These are phyloP conservation scores for Leucaena leucocephala DNA, from an alignment of 306 rosid genomes.

Conservation along the genomic window DNA sequence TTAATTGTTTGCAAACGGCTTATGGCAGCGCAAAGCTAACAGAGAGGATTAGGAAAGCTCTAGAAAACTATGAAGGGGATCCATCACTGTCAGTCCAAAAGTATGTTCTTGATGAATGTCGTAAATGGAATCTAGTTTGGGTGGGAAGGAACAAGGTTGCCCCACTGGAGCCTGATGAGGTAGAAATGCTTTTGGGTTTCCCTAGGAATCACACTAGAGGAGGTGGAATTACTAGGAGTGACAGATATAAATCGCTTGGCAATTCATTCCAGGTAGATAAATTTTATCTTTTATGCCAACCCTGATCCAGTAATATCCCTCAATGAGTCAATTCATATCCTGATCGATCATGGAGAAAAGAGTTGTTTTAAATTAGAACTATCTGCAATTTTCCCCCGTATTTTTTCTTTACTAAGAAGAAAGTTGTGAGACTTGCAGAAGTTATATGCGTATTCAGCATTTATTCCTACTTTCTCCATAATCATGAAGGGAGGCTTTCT, in stretches of 20 bases:
- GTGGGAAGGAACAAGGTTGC: constrained; percentile 95
- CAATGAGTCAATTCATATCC: background rate
- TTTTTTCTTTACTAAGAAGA: background rate
- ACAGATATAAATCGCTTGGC: constrained; percentile 90
- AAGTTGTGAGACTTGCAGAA: constrained; percentile 10
- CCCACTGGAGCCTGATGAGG: constrained; percentile 93
- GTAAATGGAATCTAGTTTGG: constrained; percentile 97
- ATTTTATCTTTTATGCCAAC: constrained; percentile 12
- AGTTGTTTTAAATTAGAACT: background rate
- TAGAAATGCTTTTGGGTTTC: constrained; percentile 83
- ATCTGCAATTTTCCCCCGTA: background rate
- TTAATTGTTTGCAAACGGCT: constrained; percentile 82
- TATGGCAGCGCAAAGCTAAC: constrained; percentile 74
- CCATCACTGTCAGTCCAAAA: constrained; percentile 63
- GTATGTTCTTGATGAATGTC: constrained; percentile 71
- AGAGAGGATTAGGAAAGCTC: constrained; percentile 73
- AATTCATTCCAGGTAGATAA: constrained; percentile 89
- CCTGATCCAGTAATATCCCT: background rate
- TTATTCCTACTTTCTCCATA: background rate
- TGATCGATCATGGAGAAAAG: constrained; percentile 11
- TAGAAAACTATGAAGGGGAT: constrained; percentile 58
- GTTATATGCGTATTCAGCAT: constrained; percentile 11
- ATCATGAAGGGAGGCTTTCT: constrained; percentile 1
- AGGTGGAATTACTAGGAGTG: constrained; percentile 95
- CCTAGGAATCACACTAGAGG: constrained; percentile 97